Conservation (phyloP, 2,329 filamentous ascomycete genomes). For the Epichloe sibirici region DNA sequence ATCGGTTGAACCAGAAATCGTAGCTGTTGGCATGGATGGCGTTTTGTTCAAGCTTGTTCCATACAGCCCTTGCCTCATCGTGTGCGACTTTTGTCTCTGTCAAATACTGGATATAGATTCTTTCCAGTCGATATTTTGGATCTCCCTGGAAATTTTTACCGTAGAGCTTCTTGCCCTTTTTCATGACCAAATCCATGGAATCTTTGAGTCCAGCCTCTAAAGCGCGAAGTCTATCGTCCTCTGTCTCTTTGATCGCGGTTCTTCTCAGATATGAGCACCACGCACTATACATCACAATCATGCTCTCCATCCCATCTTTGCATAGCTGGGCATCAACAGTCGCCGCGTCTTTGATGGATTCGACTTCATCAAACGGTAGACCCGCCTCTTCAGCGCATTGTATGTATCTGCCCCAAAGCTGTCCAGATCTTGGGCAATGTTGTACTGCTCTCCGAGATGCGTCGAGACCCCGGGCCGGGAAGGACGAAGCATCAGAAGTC, state of each 20-base stretch:
- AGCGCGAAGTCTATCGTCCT: conserved; percentile 75
- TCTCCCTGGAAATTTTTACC: conserved; percentile 72
- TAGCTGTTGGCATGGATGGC: conserved; percentile 61
- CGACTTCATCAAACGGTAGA: conserved; percentile 66
- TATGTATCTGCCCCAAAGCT: conserved; percentile 82
- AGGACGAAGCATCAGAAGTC: conserved; percentile 23
- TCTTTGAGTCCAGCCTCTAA: conserved; percentile 82
- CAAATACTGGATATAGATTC: conserved; percentile 83
- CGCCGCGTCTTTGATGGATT: conserved; percentile 82
- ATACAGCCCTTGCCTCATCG: conserved; percentile 65
- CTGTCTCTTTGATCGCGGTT: conserved; percentile 62
- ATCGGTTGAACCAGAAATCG: conserved; percentile 90
- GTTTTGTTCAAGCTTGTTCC: conserved; percentile 56
- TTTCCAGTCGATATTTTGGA: conserved; percentile 75
- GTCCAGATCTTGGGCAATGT: conserved; percentile 88
- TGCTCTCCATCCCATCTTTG: conserved; percentile 72
- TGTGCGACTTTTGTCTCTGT: conserved; percentile 72
- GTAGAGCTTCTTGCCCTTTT: conserved; percentile 64
- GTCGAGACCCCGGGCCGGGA: conserved; percentile 43
- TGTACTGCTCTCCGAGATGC: conserved; percentile 70
- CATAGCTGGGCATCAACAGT: conserved; percentile 78
- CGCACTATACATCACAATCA: conserved; percentile 81
- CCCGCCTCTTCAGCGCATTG: conserved; percentile 70
- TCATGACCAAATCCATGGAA: conserved; percentile 73
- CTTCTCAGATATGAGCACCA: conserved; percentile 94